Percentiles rank a stretch among this genome's conserved stretches.
These are phyloP conservation scores for Malbranchea zuffiana DNA, from an alignment of 2,329 filamentous ascomycete genomes.

Conservation along the genomic window DNA sequence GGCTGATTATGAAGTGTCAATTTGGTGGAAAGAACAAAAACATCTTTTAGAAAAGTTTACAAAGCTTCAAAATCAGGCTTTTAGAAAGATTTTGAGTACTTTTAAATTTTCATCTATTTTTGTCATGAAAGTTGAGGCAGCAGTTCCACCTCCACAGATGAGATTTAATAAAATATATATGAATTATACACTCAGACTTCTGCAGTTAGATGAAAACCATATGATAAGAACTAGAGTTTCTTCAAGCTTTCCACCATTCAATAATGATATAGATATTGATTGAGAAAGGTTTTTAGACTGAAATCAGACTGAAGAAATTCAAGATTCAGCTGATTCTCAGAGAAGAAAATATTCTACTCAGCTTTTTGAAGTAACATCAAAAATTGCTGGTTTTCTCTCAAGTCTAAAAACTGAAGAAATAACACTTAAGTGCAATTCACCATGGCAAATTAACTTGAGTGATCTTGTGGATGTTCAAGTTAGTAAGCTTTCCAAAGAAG, in stretches of 20 bases:
- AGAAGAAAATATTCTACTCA: conserved; percentile 5
- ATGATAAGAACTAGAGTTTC: conserved; percentile 1
- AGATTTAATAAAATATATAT: conserved; percentile 4
- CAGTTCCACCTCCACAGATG: conserved; percentile 1
- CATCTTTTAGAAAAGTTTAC: conserved; percentile 7
- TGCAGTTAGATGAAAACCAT: conserved; percentile 2
- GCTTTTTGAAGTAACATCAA: conserved; percentile 1
- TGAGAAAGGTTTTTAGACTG: conserved; percentile 4
- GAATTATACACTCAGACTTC: conserved; percentile 3
- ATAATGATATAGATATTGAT: conserved; percentile 4
- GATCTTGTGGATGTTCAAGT: not conserved
- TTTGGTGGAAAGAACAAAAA: conserved; percentile 9
- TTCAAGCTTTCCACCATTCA: not conserved
- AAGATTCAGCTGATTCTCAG: too few species aligned
- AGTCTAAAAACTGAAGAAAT: conserved; percentile 3
- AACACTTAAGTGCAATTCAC: not conserved
- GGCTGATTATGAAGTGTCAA: conserved; percentile 7
- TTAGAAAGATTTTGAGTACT: conserved; percentile 6
- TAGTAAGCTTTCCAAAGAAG: too few species aligned
- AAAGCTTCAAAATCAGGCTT: conserved; percentile 8
- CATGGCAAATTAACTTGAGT: not conserved
- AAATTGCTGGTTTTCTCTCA: not conserved
- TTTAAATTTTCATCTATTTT: conserved; percentile 5
- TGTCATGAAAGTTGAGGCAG: conserved; percentile 6
- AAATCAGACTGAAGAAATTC: conserved; percentile 2